Evolutionary conservation across 2,329 filamentous ascomycete species (phyloP), one percentile per base, ranked within the genome.

Genomic region (Aspergillus sp.): DNA sequence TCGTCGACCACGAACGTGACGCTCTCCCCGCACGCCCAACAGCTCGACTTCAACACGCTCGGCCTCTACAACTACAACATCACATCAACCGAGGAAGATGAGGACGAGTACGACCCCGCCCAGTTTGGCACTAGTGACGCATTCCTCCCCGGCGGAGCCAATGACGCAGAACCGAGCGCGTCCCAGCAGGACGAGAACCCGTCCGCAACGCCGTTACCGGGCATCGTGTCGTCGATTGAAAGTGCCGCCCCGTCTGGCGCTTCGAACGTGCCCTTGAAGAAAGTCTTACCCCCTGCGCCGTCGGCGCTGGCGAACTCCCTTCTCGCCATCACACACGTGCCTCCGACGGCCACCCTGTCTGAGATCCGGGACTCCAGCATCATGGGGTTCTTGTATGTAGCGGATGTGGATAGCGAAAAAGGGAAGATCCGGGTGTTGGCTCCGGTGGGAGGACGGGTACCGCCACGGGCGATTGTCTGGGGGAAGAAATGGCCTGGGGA

Each of bases 341-440:
- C 83, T 2, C 73, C 83, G 0, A 85, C 82, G 44, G 91, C 94
- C 55, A 76, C 82, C 1, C 81, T 88, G 5, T 85, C 89, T 45
- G 81, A 84, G 1, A 86, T 97, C 42, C 83, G 90, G 11, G 88
- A 92, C 61, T 86, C 91, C 6, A 88, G 87, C 51, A 86, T 97
- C 25, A 88, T 95, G 81, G 94, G 94, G 0, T 99, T 96, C 66
- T 82, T 97, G 25, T 97, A 96, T 65, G 88, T 97, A 14, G 88
- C 90, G 1, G 90, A 96, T 56, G 90, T 97, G 3, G 92, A 99
- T 65, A 88, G 90, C 66, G 87, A 88, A 62, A 88, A 88, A 70
- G 85, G 85, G 60, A 88, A 89, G 69, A 79, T 97, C 29, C 88
- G 89, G 65, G 78, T 97, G 17, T 76, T 99, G 53, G 87, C 89